These are phyloP conservation scores for Tylopilus rubrobrunneus DNA, from an alignment of 768 basidiomycete species.

Conservation along the genomic window DNA sequence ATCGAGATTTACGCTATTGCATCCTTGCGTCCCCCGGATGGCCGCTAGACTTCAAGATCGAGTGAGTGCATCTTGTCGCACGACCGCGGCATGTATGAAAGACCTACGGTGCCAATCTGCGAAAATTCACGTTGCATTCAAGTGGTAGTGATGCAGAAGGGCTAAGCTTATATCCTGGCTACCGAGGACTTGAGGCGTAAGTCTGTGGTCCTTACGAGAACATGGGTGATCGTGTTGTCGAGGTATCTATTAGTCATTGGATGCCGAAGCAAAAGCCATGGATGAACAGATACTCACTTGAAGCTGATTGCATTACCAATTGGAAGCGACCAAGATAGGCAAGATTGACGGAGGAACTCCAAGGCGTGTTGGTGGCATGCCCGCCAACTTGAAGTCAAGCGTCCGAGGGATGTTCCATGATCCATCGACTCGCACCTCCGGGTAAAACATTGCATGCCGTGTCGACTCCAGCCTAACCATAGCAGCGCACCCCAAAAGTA, in stretches of 20 bases:
- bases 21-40: conserved; percentile 13
- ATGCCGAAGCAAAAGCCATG: conserved; percentile 1
- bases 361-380: not conserved
- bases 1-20: conserved; percentile 17
- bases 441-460: not conserved
- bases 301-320: not conserved
- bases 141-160: not conserved
- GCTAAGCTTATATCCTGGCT: conserved; percentile 10
- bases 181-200: conserved; percentile 19
- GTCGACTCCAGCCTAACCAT: not conserved
- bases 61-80: conserved; percentile 2
- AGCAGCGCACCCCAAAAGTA: too few species aligned
- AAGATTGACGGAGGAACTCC: not conserved
- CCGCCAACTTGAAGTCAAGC: too few species aligned
- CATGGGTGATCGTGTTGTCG: conserved; percentile 2
- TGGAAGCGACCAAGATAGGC: not conserved
- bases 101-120: conserved; percentile 13
- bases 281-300: conserved; percentile 2
- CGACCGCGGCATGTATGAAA: conserved; percentile 12
- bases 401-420: not conserved
- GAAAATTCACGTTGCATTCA: conserved; percentile 4
- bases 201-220: conserved; percentile 8
- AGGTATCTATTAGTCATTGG: conserved; percentile 13
- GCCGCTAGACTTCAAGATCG: conserved; percentile 7
- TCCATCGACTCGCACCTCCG: not conserved